A percentile compares a stretch with the other conserved stretches of the same genome.
phyloP scores from a whole-genome alignment of 768 basidiomycete genomes.

The Boletus sensibilis region DNA sequence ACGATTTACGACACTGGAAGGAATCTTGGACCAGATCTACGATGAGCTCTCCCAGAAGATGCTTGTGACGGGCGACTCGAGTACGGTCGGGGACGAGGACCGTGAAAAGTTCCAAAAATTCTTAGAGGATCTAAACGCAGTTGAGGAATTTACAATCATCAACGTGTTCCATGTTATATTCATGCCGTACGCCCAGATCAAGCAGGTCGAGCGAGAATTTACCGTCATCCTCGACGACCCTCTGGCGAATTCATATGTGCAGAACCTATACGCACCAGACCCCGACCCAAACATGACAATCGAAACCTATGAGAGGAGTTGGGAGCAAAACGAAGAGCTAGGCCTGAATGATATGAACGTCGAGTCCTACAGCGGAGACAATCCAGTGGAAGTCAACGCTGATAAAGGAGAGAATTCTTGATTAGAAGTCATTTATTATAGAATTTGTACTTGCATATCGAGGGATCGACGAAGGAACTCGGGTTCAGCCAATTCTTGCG shows the following conservation, averaged over 20 bases:
- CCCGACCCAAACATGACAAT: conserved; percentile 91
- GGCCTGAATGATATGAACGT: conserved; percentile 90
- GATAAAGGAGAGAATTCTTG: neutral
- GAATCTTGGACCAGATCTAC: conserved; percentile 90
- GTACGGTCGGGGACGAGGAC: conserved; percentile 39
- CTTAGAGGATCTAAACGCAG: conserved; percentile 72
- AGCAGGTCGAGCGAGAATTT: conserved; percentile 74
- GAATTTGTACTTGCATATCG: neutral
- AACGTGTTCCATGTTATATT: neutral
- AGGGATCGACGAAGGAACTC: neutral
- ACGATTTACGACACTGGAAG: conserved; percentile 96
- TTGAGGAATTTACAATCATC: conserved; percentile 32
- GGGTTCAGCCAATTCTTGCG: neutral
- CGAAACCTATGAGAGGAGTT: conserved; percentile 79
- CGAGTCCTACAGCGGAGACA: conserved; percentile 39
- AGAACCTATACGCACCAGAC: conserved; percentile 97
- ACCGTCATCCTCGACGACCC: conserved; percentile 96
- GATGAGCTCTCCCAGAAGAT: conserved; percentile 92
- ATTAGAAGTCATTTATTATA: neutral
- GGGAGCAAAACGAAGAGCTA: conserved; percentile 91
- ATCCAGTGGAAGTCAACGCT: neutral
- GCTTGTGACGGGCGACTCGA: conserved; percentile 71
- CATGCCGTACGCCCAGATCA: conserved; percentile 49
- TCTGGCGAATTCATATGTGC: conserved; percentile 91
- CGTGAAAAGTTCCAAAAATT: conserved; percentile 71